phyloP scores from a whole-genome alignment of 768 basidiomycete genomes.

The Hericium alpestre region DNA sequence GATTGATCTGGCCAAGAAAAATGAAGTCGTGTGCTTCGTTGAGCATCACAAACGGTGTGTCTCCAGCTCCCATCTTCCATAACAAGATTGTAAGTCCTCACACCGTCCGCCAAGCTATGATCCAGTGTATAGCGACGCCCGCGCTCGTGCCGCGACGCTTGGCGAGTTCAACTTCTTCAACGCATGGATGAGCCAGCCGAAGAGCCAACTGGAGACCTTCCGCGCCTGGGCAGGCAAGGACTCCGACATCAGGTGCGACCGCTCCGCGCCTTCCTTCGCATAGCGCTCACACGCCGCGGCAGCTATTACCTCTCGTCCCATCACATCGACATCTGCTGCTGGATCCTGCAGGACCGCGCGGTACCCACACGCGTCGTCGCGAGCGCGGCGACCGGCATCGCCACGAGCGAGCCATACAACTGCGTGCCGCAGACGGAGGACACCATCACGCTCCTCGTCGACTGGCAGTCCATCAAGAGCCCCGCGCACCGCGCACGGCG shows the following conservation, averaged over 20 bases:
- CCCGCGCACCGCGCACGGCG: constrained; percentile 66
- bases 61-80: background rate
- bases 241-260: constrained; percentile 70
- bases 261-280: background rate
- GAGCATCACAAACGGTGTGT: constrained; percentile 82
- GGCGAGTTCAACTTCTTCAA: constrained; percentile 95
- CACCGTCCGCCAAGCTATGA: constrained; percentile 45
- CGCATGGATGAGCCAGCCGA: constrained; percentile 97
- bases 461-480: constrained; percentile 80
- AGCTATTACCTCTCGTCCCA: constrained; percentile 94
- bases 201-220: constrained; percentile 90
- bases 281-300: background rate
- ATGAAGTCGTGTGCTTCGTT: constrained; percentile 84
- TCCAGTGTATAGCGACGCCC: constrained; percentile 88
- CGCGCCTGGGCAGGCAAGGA: constrained; percentile 92
- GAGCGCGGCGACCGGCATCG: constrained; percentile 84
- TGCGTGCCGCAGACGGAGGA: constrained; percentile 84
- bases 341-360: constrained; percentile 71
- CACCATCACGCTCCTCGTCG: constrained; percentile 88
- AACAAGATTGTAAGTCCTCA: background rate
- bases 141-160: constrained; percentile 58
- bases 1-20: constrained; percentile 63
- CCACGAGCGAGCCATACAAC: constrained; percentile 80
- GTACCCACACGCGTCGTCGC: constrained; percentile 80
- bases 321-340: constrained; percentile 83